Evolutionary conservation across 495 filamentous ascomycete genomes (phyloP), one percentile per base, ranked within the genome.

Genomic region (Poronia punctata): DNA sequence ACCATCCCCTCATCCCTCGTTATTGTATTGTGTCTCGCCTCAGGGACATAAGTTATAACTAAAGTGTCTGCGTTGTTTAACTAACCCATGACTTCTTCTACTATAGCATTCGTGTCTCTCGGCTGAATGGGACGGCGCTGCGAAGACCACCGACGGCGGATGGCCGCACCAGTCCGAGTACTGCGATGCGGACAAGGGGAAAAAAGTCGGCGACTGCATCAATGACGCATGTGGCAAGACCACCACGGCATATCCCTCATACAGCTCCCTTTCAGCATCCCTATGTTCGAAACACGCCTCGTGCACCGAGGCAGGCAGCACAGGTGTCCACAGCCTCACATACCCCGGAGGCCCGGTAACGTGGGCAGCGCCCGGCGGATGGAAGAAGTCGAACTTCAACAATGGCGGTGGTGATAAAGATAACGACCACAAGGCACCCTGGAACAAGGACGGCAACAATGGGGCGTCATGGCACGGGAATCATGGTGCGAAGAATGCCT

Each of bases 141-240:
- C 45, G 35, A 43, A 16, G 34, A 54, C 54, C 19, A 41, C 37
- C 7, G 43, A 54, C 34, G 45, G 43, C 38, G 39, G 19, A 39
- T 71, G 67, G 67, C 67, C 67, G 4, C 59, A 59, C 11, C 65
- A 67, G 7, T 65, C 64, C n/a, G 50, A 40, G 24, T 71, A 64
- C 60, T 71, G 67, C 60, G 43, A 53, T 27, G 49, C 57, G 29
- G 54, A 45, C 49, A 46, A 59, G 21, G 67, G 47, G 24, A 50
- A 50, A 36, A 51, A 50, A 22, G 53, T 66, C 12, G 49, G 53
- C 4, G 49, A 47, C 34, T 71, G 66, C 48, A 53, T 70, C 48
- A 51, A 20, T 48, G 38, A 45, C 6, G 58, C 60, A 15, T 69
- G 67, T 57, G 49, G 53, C n/a, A 48, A 53, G 16, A 60, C 66